Evolutionary conservation across 2,329 filamentous ascomycete genomes (phyloP), one percentile per base, ranked within the genome.

Genomic region (Ophiostoma fasciatum): DNA sequence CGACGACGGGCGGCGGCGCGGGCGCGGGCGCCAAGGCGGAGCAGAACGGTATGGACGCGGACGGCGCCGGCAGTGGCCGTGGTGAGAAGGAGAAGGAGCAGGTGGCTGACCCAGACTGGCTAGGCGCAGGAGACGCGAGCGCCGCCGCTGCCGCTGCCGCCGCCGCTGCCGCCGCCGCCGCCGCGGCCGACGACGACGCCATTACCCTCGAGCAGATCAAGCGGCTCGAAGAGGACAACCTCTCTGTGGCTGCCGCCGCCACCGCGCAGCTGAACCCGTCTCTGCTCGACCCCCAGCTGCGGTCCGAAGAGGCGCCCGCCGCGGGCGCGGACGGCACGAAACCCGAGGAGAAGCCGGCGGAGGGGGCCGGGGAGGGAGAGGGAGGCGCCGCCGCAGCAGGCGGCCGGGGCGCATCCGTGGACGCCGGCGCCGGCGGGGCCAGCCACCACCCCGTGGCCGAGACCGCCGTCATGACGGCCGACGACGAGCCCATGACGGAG

Each of bases 161-260:
- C 20, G 20, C 22, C 9, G 22, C 22, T 8, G 22, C 5, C 22
- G 22, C 9, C 22, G 22, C 9, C 22, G 9, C 22, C 28, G 47
- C 41, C 39, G 45, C 34, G 26, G 7, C 9, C 13, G 26, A 28
- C 13, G 13, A 28, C 26, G 14, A 45, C 32, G 36, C 31, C 12
- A 42, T 44, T 20, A 44, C 42, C 2, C 28, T 42, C 5, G 66
- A 71, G 45, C 60, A 64, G 41, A 53, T 72, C 2, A 63, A 66
- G 40, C 64, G 61, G 15, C 55, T 67, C 10, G 60, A 70, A 22
- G 57, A 62, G 1, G 56, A 66, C 1, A 67, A 64, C 29, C 55
- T 74, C 35, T 67, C 66, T 1, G 67, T 73, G 40, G 69, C 70
- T 1, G 69, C 64, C 14, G 69, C 69, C 1, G 70, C 68, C 2